A percentile compares a stretch with the other conserved stretches of the same genome.
Conservation (phyloP, 1,139 yeast genomes). For the Suhomyces panamericanus region DNA sequence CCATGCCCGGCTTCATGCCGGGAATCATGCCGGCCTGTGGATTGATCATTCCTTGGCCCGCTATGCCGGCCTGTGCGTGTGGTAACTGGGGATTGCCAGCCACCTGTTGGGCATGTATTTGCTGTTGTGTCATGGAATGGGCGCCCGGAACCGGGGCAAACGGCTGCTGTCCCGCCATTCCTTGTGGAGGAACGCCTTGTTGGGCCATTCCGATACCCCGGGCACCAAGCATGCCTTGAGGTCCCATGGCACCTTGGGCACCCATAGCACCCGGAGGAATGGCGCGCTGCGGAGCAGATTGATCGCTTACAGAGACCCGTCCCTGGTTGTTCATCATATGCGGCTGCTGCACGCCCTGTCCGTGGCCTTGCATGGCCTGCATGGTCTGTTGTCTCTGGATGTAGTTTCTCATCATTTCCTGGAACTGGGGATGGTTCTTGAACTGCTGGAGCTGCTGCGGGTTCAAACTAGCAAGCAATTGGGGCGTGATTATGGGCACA, state of each 20-base stretch:
- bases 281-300: slow-evolving; percentile 1
- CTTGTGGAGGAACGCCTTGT: slow-evolving; percentile 6
- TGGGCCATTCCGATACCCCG: neutral
- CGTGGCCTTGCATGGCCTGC: slow-evolving; percentile 33
- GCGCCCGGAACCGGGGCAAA: slow-evolving; percentile 6
- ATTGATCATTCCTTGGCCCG: neutral
- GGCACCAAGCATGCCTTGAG: slow-evolving; percentile 2
- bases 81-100: neutral
- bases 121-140: slow-evolving; percentile 10
- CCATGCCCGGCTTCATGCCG: neutral
- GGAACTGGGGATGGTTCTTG: slow-evolving; percentile 50
- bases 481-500: slow-evolving; percentile 40
- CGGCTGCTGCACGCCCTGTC: slow-evolving; percentile 21
- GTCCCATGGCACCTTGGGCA: slow-evolving; percentile 1
- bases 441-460: slow-evolving; percentile 52
- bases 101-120: slow-evolving; percentile 17
- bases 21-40: neutral
- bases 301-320: slow-evolving; percentile 3
- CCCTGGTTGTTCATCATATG: slow-evolving; percentile 6
- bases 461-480: slow-evolving; percentile 40
- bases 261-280: slow-evolving; percentile 2
- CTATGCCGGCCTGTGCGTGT: slow-evolving; percentile 1
- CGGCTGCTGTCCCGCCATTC: neutral
- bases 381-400: slow-evolving; percentile 39
- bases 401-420: slow-evolving; percentile 39